phyloP scores from a whole-genome alignment of 768 basidiomycete species.

The Polyporus arcularius region DNA sequence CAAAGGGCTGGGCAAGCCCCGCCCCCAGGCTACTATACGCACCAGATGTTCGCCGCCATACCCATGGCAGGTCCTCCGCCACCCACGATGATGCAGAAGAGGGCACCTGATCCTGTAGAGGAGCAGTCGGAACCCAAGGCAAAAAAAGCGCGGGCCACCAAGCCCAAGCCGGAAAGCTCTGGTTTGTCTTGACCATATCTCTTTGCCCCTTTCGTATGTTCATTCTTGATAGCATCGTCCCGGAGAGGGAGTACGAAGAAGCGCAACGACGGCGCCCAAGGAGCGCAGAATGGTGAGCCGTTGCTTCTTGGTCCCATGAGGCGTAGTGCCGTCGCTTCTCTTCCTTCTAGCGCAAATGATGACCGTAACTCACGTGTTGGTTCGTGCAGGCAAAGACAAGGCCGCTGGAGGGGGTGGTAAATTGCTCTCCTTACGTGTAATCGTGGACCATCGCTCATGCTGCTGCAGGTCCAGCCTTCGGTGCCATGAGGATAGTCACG shows the following conservation, averaged over 20 bases:
- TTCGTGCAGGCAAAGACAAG: conserved; percentile 50
- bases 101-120: conserved; percentile 39
- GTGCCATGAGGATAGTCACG: conserved; percentile 31
- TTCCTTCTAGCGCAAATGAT: conserved; percentile 24
- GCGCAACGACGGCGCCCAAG: conserved; percentile 68
- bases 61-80: conserved; percentile 9
- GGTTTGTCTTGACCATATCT: conserved; percentile 23
- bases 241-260: conserved; percentile 69
- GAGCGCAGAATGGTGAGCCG: conserved; percentile 61
- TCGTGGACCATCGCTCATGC: conserved; percentile 12
- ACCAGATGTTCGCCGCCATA: conserved; percentile 16
- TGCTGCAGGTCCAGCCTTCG: conserved; percentile 12
- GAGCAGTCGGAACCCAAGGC: conserved; percentile 44
- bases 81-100: conserved; percentile 32
- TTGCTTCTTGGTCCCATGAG: conserved; percentile 8
- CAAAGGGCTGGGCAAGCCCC: conserved; percentile 19
- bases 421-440: conserved; percentile 27
- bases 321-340: conserved; percentile 6
- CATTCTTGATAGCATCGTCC: conserved; percentile 40
- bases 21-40: conserved; percentile 12
- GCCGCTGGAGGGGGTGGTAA: conserved; percentile 23
- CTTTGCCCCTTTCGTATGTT: not conserved
- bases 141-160: conserved; percentile 48
- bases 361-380: conserved; percentile 39
- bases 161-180: conserved; percentile 33